Base-by-base conservation (phyloP, 768 basidiomycete genomes). In the Boletus barrowsii region DNA sequence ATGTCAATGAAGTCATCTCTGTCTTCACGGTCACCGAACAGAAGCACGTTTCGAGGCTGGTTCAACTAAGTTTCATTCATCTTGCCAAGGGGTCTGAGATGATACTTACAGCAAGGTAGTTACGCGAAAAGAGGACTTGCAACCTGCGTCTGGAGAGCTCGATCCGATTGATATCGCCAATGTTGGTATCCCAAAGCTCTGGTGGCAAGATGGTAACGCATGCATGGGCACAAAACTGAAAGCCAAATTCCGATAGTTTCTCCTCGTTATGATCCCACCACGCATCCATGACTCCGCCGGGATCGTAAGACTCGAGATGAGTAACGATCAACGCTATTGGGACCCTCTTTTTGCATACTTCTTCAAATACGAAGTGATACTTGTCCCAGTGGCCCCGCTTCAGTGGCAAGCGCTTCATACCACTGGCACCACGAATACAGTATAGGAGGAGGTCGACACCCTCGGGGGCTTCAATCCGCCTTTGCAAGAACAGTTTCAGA, bases 261-360 rank as follows among this genome's bases (percentile, higher is more conserved):
- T 22, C 43, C 43, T 69, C 50, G 42, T 71, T 75, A 42, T 58
- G 39, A 10, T 47, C 41, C 73, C 73, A 76, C 77, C 76, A 77
- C 47, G 53, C 41, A 10, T 69, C 62, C 64, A 72, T 73, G 18
- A 65, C 63, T 9, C 59, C 58, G 39, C 58, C 53, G 0, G 55
- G 55, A 13, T 69, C 45, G 42, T 61, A 62, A 10, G 61, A 66
- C 51, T 70, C 70, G 5, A 73, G 54, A 18, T 64, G 46, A 2
- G 67, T 72, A 45, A 67, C 60, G 14, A 71, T 43, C 29, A 64
- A 42, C 5, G 68, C 66, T 15, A 65, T 18, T 15, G 69, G 69
- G 9, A 67, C 48, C 17, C 61, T 56, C 51, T 48, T 62, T 43
- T 61, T 56, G 48, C 70, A 68, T 17, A 71, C 43, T 15, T 58